Base-by-base conservation (phyloP, 2,329 filamentous ascomycete genomes). In the Canariomyces notabilis region DNA sequence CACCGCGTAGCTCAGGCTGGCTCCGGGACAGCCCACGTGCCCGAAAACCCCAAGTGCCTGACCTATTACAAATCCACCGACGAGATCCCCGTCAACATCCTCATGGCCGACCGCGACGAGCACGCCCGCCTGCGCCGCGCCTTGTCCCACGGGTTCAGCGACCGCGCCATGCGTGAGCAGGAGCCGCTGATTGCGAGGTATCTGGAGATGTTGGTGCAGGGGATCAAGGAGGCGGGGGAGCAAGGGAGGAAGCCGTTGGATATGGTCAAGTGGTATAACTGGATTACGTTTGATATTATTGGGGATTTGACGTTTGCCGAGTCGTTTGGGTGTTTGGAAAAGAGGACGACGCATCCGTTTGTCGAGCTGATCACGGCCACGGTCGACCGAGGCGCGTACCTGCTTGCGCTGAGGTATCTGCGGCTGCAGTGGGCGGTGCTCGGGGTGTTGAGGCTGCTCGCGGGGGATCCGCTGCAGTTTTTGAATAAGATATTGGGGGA, bases 251-350 rank as follows among this genome's bases (percentile, higher is more conserved):
- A 12, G 34, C 12, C 47, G 11, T 49, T 62, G 31, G 41, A 56
- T 11, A 42, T 54, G 16, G 50, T 42, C 40, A 50, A 21, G 20
- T 53, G 29, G 48, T 60, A 38, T 46, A 57, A 50, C 38, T 57
- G 29, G 46, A 46, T 40, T 14, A 58, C 56, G 0, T 59, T 60
- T 37, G 58, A 59, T 32, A 46, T 59, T 9, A 55, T 57, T 16
- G 52, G 54, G 16, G 54, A 59, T 31, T 35, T 60, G 22, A 43
- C 43, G 22, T 59, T 60, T 38, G 59, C 54, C 23, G 53, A 61
- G 52, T 42, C 52, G 2, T 57, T 58, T 34, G 50, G 51, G 6
- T 55, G 53, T 37, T 41, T 59, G 11, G 50, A 58, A 6, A 37
- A 49, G 8, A 44, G 46, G 18, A 36, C 52, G 15, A 51, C 48